Percentiles rank a stretch among this genome's conserved stretches.
Evolutionary conservation across 1,284 basidiomycete genomes (phyloP).

Genomic region (Retiboletus flavoniger): DNA sequence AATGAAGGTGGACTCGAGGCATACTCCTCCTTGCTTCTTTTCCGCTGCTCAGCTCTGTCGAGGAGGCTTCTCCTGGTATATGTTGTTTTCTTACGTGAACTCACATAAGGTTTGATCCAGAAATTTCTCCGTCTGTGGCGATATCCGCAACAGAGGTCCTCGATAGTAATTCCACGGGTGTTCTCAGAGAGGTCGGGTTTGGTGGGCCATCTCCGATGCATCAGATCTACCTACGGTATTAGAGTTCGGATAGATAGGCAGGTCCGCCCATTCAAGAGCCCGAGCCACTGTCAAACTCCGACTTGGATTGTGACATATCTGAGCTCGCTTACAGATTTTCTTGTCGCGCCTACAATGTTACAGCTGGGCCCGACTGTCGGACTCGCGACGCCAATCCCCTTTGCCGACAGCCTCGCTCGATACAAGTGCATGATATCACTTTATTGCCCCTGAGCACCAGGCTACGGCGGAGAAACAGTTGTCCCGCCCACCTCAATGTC

Average conservation of each 20-base stretch:
- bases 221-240: constrained; percentile 7
- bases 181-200: constrained; percentile 13
- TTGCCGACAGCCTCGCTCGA: background rate
- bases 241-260: background rate
- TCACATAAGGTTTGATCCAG: constrained; percentile 16
- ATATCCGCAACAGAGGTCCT: constrained; percentile 7
- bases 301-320: constrained; percentile 9
- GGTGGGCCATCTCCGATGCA: constrained; percentile 24
- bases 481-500: background rate
- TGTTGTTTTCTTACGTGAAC: constrained; percentile 20
- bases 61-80: constrained; percentile 2
- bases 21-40: constrained; percentile 11
- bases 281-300: constrained; percentile 16
- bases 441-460: constrained; percentile 5
- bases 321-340: constrained; percentile 11
- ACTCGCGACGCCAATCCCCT: constrained; percentile 9
- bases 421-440: constrained; percentile 6
- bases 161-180: constrained; percentile 4
- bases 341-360: constrained; percentile 4
- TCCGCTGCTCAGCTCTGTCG: constrained; percentile 1
- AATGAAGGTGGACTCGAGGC: constrained; percentile 2
- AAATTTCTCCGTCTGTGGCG: background rate
- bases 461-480: constrained; percentile 1
- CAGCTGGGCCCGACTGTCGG: background rate
- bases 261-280: background rate